Base-by-base conservation (phyloP, 2,329 filamentous ascomycete species). In the Colletotrichum nymphaeae region DNA sequence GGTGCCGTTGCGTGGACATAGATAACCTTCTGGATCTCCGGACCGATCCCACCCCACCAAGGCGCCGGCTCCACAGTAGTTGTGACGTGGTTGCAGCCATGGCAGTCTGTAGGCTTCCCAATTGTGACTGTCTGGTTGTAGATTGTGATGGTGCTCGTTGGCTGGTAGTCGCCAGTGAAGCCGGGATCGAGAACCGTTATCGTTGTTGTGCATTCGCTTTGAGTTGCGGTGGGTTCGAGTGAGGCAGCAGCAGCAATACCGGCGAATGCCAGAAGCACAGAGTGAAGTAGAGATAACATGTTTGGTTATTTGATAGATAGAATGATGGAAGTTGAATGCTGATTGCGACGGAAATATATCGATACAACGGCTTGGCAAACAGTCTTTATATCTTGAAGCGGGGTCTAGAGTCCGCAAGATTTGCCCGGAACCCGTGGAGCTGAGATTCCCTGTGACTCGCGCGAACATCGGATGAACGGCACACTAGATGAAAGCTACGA, bases 141-240 rank as follows among this genome's bases (percentile, higher is more conserved):
- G 30, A 69, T 30, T 14, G 69, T 72, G 6, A 64, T 22, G 0
- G 69, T 72, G 1, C 3, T 52, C 3, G 65, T 72, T 1, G 69
- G 65, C 0, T 55, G 7, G 53, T n/a, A 69, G 19, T 69, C 65
- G 37, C 69, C 69, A 4, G 69, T 72, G 65, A 72, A 72, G 4
- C 69, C 69, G 1, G 37, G 28, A n/a, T 72, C 66, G 1, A 52
- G n/a, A 11, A 35, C 6, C 2, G 69, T 72, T 4, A 59, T 5
- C 0, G 69, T 72, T 7, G 26, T 59, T 1, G 69, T 72, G 58
- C 69, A 72, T 1, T 63, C 53, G 52, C 46, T 5, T 7, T 28
- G 11, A 11, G 26, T 60, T 9, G 69, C 2, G 2, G 35, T 62
- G 11, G 32, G 24, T 16, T 58, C 35, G 0, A 37, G 11, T 0